Conservation (phyloP, 805 yeast species). For the Groenewaldozyma salmanticensis region DNA sequence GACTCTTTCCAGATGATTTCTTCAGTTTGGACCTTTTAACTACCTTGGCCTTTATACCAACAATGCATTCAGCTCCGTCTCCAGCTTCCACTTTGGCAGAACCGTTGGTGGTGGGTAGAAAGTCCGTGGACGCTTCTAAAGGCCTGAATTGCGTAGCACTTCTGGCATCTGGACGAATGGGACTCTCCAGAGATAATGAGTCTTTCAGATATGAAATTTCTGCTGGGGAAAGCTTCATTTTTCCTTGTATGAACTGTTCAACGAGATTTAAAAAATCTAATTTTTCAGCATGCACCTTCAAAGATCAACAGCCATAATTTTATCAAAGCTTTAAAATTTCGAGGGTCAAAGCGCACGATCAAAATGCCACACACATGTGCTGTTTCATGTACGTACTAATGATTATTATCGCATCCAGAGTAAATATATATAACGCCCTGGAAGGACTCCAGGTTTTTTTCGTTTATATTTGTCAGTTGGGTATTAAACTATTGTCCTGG, state of each 20-base stretch:
- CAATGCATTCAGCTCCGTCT: constrained; percentile 91
- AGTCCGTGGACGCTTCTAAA: constrained; percentile 67
- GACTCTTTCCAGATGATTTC: constrained; percentile 19
- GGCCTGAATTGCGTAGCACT: constrained; percentile 69
- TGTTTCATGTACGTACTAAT: no score
- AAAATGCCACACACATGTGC: neutral
- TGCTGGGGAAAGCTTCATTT: constrained; percentile 29
- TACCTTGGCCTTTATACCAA: constrained; percentile 82
- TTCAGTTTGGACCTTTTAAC: constrained; percentile 29
- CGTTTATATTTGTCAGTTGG: no score
- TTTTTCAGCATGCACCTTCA: neutral
- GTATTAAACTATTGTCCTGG: no score
- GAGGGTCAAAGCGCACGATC: neutral
- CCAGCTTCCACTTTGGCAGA: constrained; percentile 77
- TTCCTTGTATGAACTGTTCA: no score
- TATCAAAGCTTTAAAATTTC: neutral
- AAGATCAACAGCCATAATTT: neutral
- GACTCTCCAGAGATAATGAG: constrained; percentile 50
- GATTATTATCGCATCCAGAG: no score
- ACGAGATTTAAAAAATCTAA: no score
- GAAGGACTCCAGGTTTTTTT: no score
- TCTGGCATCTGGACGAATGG: constrained; percentile 83
- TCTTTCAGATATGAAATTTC: constrained; percentile 55
- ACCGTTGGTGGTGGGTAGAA: constrained; percentile 84
- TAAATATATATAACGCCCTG: no score